phyloP scores from a whole-genome alignment of 148 eudicot species.

The Rhododendron henanense region DNA sequence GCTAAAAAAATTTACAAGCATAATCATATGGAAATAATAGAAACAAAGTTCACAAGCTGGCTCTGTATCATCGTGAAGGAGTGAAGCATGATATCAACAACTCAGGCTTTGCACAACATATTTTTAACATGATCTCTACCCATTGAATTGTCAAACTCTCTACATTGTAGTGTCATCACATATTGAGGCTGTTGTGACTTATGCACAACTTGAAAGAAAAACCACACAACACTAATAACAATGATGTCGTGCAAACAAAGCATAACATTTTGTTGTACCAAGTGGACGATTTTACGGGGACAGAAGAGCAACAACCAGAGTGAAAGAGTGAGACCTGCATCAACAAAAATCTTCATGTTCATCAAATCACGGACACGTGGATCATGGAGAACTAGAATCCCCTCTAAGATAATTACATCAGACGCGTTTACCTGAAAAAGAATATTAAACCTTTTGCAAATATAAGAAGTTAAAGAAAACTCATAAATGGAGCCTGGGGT shows the following conservation, averaged over 20 bases:
- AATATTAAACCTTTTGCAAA: not conserved
- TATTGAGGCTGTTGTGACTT: not conserved
- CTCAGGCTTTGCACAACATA: not conserved
- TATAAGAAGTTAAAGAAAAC: not conserved
- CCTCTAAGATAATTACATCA: constrained; percentile 95
- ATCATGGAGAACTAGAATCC: constrained; percentile 91
- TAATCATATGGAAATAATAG: not conserved
- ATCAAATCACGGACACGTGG: constrained; percentile 78
- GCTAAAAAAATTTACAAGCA: not conserved
- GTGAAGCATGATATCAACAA: constrained; percentile 1
- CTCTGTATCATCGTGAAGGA: not conserved
- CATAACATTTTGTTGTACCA: not conserved
- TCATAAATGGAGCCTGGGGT: not conserved
- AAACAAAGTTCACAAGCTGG: not conserved
- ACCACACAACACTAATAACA: not conserved
- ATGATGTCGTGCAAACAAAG: not conserved
- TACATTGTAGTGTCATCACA: not conserved
- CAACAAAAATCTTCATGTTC: constrained; percentile 98
- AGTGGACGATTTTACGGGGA: not conserved
- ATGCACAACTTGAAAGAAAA: not conserved
- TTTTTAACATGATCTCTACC: not conserved
- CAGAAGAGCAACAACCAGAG: not conserved
- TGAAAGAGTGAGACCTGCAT: constrained; percentile 56
- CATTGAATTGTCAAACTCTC: not conserved
- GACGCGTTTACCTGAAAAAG: constrained; percentile 79